Evolutionary conservation across 108 stramenopile species (phyloP).

Genomic region (Discostella stelligeroides): DNA sequence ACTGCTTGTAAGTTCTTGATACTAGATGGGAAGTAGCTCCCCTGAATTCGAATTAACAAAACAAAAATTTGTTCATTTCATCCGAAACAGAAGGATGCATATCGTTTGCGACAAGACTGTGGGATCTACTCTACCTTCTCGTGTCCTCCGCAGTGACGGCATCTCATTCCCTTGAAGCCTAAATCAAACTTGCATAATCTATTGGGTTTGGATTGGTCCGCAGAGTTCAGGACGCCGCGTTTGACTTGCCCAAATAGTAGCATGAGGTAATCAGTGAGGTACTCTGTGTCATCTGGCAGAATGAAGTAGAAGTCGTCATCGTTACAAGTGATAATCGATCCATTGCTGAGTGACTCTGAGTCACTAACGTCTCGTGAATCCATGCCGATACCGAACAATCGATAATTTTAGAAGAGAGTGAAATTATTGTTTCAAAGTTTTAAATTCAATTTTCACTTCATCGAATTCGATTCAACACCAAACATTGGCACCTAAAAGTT

Average conservation of each 20-base stretch:
- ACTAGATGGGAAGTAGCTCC: conserved; percentile 28
- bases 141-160: conserved; percentile 33
- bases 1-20: conserved; percentile 26
- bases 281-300: conserved; percentile 5
- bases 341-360: neutral
- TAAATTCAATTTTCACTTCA: neutral
- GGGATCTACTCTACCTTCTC: conserved; percentile 11
- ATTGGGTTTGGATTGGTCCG: conserved; percentile 8
- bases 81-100: no score
- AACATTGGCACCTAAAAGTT: neutral
- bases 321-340: neutral
- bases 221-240: conserved; percentile 19
- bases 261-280: conserved; percentile 6
- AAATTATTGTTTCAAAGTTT: neutral
- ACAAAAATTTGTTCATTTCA: neutral
- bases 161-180: conserved; percentile 23
- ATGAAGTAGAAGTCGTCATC: conserved; percentile 9
- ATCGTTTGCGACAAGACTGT: no score
- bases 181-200: neutral
- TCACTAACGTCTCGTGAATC: no score
- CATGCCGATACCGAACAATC: no score
- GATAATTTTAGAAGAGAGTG: no score
- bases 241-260: conserved; percentile 20
- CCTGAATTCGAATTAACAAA: neutral
- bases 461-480: no score